Conservation (phyloP, 352 stramenopile species). For the Phytophthora aleatoria region DNA sequence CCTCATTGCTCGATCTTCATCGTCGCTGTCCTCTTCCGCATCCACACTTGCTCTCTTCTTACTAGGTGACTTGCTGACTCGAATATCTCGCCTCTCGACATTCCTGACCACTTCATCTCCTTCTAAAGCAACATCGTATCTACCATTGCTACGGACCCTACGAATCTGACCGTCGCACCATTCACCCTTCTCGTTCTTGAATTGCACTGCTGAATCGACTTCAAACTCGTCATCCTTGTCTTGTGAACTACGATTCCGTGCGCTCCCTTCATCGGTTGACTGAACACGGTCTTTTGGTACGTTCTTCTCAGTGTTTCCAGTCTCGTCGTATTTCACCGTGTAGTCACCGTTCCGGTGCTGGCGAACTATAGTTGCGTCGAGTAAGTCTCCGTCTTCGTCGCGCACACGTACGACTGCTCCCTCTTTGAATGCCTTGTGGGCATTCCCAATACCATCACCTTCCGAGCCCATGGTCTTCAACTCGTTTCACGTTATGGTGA, state of each 20-base stretch:
- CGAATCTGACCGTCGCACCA: constrained; percentile 43
- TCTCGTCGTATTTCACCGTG: constrained; percentile 40
- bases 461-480: constrained; percentile 21
- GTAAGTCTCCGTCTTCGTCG: constrained; percentile 20
- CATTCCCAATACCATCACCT: constrained; percentile 16
- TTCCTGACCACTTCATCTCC: constrained; percentile 44
- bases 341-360: constrained; percentile 45
- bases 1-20: constrained; percentile 25
- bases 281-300: constrained; percentile 32
- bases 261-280: constrained; percentile 9
- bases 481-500: constrained; percentile 1
- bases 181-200: constrained; percentile 39
- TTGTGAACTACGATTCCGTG: constrained; percentile 14
- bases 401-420: constrained; percentile 18
- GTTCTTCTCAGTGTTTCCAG: constrained; percentile 44
- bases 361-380: constrained; percentile 36
- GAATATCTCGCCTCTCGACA: constrained; percentile 35
- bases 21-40: constrained; percentile 20
- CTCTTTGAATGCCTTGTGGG: constrained; percentile 20
- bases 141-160: constrained; percentile 48
- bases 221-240: constrained; percentile 17
- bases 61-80: constrained; percentile 12
- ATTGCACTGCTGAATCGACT: constrained; percentile 42
- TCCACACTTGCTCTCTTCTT: constrained; percentile 20
- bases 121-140: constrained; percentile 53